Conservation (phyloP, 176 grass and related monocot genomes). For the Cocos nucifera region DNA sequence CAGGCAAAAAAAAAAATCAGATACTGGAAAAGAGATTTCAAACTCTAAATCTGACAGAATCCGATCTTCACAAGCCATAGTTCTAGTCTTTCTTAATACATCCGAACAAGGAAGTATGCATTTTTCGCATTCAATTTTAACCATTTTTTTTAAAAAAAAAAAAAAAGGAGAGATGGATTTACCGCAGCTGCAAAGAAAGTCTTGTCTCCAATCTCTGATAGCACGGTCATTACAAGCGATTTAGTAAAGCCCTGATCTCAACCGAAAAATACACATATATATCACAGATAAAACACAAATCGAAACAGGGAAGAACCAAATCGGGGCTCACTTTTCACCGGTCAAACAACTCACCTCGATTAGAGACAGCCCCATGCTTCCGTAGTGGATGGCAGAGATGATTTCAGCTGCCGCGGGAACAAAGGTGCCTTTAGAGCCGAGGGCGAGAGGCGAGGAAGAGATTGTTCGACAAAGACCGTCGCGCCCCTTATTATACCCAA, state of each 20-base stretch:
- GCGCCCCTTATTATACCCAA: no score
- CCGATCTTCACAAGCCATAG: no score
- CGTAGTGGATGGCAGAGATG: no score
- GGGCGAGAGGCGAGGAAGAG: no score
- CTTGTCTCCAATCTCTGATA: constrained; percentile 99
- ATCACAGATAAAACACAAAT: background rate
- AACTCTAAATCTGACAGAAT: no score
- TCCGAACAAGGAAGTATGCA: no score
- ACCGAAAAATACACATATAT: background rate
- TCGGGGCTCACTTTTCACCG: background rate
- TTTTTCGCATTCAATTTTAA: background rate
- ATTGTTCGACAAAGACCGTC: no score
- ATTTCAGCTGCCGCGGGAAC: no score
- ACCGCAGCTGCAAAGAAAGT: constrained; percentile 99
- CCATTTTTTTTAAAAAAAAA: background rate
- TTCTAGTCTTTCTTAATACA: no score
- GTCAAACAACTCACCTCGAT: constrained; percentile 18
- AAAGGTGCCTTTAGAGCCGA: no score
- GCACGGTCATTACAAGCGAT: constrained; percentile 89
- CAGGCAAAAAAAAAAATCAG: no score
- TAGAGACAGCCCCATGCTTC: constrained; percentile 28
- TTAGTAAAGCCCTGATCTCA: constrained; percentile 82
- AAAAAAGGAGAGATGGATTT: background rate
- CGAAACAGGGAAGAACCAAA: background rate
- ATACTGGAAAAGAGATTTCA: no score